Percentiles rank a stretch among this genome's conserved stretches.
phyloP scores from a whole-genome alignment of 2,329 filamentous ascomycete species.

The Colletotrichum chrysophilum region DNA sequence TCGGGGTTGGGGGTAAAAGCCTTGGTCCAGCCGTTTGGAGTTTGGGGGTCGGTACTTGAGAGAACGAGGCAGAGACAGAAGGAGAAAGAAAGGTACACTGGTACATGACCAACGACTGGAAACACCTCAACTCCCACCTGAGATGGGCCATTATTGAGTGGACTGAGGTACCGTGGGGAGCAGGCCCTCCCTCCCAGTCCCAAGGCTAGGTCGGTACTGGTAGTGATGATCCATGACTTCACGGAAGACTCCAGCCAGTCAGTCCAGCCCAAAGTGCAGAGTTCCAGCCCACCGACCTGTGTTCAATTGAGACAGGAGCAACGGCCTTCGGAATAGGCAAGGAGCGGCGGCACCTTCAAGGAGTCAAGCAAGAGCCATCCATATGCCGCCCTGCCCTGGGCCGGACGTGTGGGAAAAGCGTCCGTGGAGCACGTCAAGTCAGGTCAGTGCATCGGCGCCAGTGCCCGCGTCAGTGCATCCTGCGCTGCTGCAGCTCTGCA shows the following conservation, averaged over 20 bases:
- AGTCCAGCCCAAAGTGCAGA: neutral
- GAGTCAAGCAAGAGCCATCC: neutral
- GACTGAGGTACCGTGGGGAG: neutral
- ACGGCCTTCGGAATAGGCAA: neutral
- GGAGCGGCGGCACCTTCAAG: neutral
- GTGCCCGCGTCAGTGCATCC: constrained; percentile 1
- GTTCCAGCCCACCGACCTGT: neutral
- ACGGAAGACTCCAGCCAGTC: neutral
- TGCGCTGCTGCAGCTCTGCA: neutral
- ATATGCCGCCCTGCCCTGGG: neutral
- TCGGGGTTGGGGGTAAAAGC: neutral
- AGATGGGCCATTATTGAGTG: neutral
- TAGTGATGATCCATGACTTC: neutral
- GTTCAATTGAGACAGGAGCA: neutral
- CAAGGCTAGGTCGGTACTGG: neutral
- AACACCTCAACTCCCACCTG: neutral
- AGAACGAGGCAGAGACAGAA: neutral
- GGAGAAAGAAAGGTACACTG: neutral
- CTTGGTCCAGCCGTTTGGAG: neutral
- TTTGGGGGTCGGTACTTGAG: neutral
- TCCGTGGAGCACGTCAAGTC: constrained; percentile 3
- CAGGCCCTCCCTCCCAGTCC: neutral
- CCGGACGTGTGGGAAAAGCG: neutral
- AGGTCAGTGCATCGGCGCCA: constrained; percentile 10
- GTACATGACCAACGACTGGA: neutral